Evolutionary conservation across 139 green algal species (phyloP), one percentile per base, ranked within the genome.

Genomic region (Micractinium conductrix): DNA sequence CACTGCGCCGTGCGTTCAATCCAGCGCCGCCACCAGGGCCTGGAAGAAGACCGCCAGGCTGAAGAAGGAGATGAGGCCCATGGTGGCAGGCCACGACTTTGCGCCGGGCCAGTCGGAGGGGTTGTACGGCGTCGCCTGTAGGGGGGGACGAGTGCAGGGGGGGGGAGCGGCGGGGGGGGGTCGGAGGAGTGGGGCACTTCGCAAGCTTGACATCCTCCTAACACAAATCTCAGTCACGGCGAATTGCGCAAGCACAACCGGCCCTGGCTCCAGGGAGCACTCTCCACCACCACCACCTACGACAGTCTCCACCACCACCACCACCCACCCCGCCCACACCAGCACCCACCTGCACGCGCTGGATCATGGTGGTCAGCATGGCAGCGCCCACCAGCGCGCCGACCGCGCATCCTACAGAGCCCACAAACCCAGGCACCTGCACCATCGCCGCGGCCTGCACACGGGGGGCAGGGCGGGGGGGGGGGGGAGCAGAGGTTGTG

Each of bases 61-160:
- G 69, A 95, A 95, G 85, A 95, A 95, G 45, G 80, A 84, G 62
- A 94, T 84, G 62, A 95, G 87, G 35, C 53, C 72, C 84, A 93
- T 92, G 17, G 35, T 74, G 0, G 85, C 90, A 1, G 92, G 91
- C 87, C 89, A 94, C 2, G 88, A 80, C 75, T 93, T 94, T 68
- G 90, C 86, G 0, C 93, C 93, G 1, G 93, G 93, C 92, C 92
- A 95, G 75, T 94, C 90, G 0, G 82, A 33, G 17, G 87, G 79
- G 62, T 93, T 87, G 37, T 83, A 88, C 26, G 73, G 74, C 0
- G 86, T 90, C 48, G 53, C 10, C 10, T 16, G n/a, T n/a, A n/a
- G n/a, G n/a, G n/a, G n/a, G n/a, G n/a, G n/a, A n/a, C n/a, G n/a
- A n/a, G n/a, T 63, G 38, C 72, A 67, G n/a, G n/a, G n/a, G n/a